Evolutionary conservation across 306 rosid species (phyloP).

Genomic region (Alnus rubra): DNA sequence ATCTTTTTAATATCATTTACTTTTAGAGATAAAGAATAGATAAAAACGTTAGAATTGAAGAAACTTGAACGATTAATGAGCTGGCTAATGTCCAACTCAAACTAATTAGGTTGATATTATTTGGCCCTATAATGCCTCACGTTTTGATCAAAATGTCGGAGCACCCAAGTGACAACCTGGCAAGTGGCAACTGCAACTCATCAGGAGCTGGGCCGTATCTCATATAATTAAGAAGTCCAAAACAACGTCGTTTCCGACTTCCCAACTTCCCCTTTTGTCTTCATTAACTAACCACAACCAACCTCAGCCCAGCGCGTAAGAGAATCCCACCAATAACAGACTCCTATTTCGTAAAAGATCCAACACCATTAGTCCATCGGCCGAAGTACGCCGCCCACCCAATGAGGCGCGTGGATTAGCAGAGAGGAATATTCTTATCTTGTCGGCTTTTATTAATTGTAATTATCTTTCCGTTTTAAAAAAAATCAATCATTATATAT

Average conservation of each 20-base stretch:
- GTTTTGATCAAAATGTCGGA: not conserved
- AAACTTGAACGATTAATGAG: too few species aligned
- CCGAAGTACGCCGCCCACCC: not conserved
- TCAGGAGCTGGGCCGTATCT: not conserved
- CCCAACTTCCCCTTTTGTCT: not conserved
- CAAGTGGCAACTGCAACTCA: not conserved
- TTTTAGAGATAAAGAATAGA: too few species aligned
- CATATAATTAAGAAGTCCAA: not conserved
- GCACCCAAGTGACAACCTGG: not conserved
- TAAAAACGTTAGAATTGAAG: too few species aligned
- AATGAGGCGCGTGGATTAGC: constrained; percentile 11
- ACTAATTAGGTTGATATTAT: too few species aligned
- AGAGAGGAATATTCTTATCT: constrained; percentile 16
- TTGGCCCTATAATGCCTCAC: too few species aligned
- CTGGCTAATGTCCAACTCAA: too few species aligned
- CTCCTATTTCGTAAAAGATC: not conserved
- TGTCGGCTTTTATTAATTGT: not conserved
- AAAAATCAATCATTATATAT: not conserved
- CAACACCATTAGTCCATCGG: not conserved
- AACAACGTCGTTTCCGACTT: constrained; percentile 15
- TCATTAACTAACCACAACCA: not conserved
- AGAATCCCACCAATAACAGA: not conserved
- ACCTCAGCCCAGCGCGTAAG: not conserved
- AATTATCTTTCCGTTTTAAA: too few species aligned
- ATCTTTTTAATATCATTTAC: too few species aligned